A percentile compares a stretch with the other conserved stretches of the same genome.
phyloP scores from a whole-genome alignment of 495 filamentous ascomycete species.

The Lasiosphaeria miniovina region DNA sequence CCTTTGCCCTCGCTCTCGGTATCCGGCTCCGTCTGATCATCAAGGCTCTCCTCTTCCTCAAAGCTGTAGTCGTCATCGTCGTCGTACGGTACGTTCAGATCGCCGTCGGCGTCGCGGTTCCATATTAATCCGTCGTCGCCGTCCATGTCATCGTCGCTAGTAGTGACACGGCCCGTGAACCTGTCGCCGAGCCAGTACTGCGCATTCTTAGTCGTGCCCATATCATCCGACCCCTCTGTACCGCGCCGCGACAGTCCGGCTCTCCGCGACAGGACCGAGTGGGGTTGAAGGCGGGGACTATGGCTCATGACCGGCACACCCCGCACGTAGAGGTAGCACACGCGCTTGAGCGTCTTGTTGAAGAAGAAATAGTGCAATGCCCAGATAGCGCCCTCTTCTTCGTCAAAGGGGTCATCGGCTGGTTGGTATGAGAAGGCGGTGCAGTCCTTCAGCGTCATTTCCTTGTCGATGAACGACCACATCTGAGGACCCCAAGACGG shows the following conservation, averaged over 20 bases:
- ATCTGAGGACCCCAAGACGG: conserved; percentile 76
- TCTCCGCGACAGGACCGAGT: conserved; percentile 24
- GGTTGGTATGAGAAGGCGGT: conserved; percentile 82
- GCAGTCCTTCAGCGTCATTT: conserved; percentile 86
- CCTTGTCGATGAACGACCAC: conserved; percentile 87
- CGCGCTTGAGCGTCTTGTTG: conserved; percentile 87
- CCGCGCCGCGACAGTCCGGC: conserved; percentile 7
- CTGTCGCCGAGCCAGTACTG: conserved; percentile 68
- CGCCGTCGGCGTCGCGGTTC: conserved; percentile 51
- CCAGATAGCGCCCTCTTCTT: conserved; percentile 91
- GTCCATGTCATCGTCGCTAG: conserved; percentile 46
- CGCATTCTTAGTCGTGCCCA: conserved; percentile 15
- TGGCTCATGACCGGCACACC: conserved; percentile 82
- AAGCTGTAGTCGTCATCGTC: conserved; percentile 37
- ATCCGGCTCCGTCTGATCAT: conserved; percentile 50
- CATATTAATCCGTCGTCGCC: conserved; percentile 41
- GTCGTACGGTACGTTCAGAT: conserved; percentile 51
- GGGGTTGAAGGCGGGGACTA: conserved; percentile 42
- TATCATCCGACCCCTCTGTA: conserved; percentile 11
- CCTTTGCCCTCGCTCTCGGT: conserved; percentile 51
- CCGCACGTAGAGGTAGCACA: conserved; percentile 88
- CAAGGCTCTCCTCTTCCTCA: conserved; percentile 49
- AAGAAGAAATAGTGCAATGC: conserved; percentile 96
- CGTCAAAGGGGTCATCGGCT: conserved; percentile 78
- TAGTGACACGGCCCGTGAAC: conserved; percentile 39